phyloP scores from a whole-genome alignment of 1,284 basidiomycete genomes.

The Entoloma clypeatum region DNA sequence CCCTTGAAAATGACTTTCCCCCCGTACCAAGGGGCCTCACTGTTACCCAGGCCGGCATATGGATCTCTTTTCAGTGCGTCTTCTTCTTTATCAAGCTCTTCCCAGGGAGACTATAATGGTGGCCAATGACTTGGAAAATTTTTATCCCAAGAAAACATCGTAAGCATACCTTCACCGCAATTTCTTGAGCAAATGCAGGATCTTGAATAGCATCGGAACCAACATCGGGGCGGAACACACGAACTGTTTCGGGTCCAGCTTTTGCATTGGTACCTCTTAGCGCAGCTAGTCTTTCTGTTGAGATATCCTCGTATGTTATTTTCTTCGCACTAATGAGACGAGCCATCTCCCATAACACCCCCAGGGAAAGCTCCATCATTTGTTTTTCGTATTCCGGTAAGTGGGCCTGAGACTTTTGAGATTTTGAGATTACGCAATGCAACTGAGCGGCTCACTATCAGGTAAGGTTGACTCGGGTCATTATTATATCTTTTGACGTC shows the following conservation, averaged over 20 bases:
- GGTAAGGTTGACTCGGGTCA: too few relatives aligned
- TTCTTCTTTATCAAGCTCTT: slow-evolving; percentile 38
- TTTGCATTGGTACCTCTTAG: slow-evolving; percentile 18
- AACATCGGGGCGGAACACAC: slow-evolving; percentile 8
- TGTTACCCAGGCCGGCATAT: slow-evolving; percentile 32
- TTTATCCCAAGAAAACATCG: not conserved
- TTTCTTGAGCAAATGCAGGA: slow-evolving; percentile 32
- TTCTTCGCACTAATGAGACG: slow-evolving; percentile 14
- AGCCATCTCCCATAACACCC: slow-evolving; percentile 21
- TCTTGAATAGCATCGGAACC: slow-evolving; percentile 3
- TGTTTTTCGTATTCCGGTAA: too few relatives aligned
- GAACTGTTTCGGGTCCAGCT: slow-evolving; percentile 13
- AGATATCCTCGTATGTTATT: slow-evolving; percentile 12
- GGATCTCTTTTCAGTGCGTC: slow-evolving; percentile 22
- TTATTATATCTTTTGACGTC: too few relatives aligned
- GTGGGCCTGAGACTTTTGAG: too few relatives aligned
- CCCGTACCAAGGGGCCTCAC: slow-evolving; percentile 34
- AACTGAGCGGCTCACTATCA: too few relatives aligned
- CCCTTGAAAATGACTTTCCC: slow-evolving; percentile 38
- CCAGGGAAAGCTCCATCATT: too few relatives aligned
- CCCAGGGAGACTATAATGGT: slow-evolving; percentile 34
- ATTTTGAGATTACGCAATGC: too few relatives aligned
- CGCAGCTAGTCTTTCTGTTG: slow-evolving; percentile 2
- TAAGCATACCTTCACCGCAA: slow-evolving; percentile 28
- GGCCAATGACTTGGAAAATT: not conserved